Evolutionary conservation across 257 asterid genomes (phyloP).

Genomic region (Forsythia suspensa): DNA sequence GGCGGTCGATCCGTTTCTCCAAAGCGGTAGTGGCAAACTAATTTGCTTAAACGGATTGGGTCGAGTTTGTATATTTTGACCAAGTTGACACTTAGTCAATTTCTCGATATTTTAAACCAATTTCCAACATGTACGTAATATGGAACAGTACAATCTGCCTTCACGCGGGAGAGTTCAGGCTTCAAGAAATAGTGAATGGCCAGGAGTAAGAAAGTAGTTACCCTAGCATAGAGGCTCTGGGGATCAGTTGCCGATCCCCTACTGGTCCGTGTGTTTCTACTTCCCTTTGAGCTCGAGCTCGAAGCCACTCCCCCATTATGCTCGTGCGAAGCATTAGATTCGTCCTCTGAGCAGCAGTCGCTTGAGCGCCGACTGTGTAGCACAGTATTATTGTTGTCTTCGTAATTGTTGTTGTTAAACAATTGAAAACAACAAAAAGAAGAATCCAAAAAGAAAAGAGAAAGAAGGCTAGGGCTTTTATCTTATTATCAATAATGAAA

Average conservation of each 20-base stretch:
- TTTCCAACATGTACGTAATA: no score
- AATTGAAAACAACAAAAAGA: no score
- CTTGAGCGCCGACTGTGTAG: conserved; percentile 34
- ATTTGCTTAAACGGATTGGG: no score
- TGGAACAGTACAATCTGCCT: not conserved
- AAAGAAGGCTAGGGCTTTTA: no score
- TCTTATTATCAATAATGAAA: no score
- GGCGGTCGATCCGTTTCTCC: no score
- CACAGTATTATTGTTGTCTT: conserved; percentile 11
- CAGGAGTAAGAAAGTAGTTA: conserved; percentile 11
- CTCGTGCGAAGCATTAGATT: conserved; percentile 36
- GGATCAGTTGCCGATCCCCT: conserved; percentile 64
- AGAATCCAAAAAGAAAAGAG: no score
- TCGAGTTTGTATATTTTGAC: no score
- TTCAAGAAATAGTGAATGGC: not conserved
- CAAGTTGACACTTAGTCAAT: no score
- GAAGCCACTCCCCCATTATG: conserved; percentile 18
- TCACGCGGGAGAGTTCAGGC: not conserved
- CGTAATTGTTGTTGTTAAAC: conserved; percentile 19
- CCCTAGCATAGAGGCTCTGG: conserved; percentile 64
- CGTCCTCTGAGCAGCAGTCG: conserved; percentile 37
- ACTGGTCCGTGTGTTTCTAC: conserved; percentile 34
- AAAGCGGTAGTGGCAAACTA: no score
- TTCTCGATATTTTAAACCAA: no score
- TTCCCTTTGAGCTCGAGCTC: conserved; percentile 28